Evolutionary conservation across 1,284 basidiomycete genomes (phyloP).

Genomic region (Lignosus rhinocerotis): DNA sequence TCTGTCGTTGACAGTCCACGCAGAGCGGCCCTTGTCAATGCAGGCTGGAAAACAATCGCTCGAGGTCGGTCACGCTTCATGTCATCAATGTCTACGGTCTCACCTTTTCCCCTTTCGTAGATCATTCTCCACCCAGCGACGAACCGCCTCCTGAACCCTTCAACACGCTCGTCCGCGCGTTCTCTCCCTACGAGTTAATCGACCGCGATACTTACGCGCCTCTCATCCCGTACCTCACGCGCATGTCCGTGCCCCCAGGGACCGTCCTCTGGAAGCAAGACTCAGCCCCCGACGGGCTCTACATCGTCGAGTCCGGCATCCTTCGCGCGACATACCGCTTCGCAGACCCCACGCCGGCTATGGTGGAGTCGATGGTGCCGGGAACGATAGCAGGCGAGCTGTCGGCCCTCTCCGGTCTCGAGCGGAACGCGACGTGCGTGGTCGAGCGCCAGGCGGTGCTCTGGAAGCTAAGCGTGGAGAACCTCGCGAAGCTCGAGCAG

Average conservation of each 20-base stretch:
- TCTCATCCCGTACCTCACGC: slow-evolving; percentile 75
- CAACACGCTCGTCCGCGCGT: slow-evolving; percentile 73
- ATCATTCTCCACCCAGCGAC: slow-evolving; percentile 27
- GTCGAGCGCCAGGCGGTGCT: slow-evolving; percentile 78
- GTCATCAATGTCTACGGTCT: background rate
- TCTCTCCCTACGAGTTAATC: slow-evolving; percentile 65
- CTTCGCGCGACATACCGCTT: slow-evolving; percentile 82
- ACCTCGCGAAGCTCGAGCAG: slow-evolving; percentile 59
- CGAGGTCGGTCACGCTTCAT: slow-evolving; percentile 41
- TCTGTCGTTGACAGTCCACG: slow-evolving; percentile 76
- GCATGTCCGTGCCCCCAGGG: slow-evolving; percentile 57
- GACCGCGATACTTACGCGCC: slow-evolving; percentile 50
- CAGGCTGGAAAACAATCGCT: slow-evolving; percentile 71
- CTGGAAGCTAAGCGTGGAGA: slow-evolving; percentile 73
- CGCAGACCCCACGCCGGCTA: slow-evolving; percentile 60
- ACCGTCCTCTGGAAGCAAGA: slow-evolving; percentile 76
- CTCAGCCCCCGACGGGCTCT: slow-evolving; percentile 79
- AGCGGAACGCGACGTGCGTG: slow-evolving; percentile 83
- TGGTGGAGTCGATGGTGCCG: slow-evolving; percentile 91
- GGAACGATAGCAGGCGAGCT: slow-evolving; percentile 91
- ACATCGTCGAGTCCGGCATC: slow-evolving; percentile 84
- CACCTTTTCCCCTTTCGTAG: slow-evolving; percentile 4
- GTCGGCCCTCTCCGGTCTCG: slow-evolving; percentile 73
- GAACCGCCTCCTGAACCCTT: slow-evolving; percentile 48
- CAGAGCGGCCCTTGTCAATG: slow-evolving; percentile 73